phyloP scores from a whole-genome alignment of 2,329 filamentous ascomycete species.

The Neobulgaria alba region DNA sequence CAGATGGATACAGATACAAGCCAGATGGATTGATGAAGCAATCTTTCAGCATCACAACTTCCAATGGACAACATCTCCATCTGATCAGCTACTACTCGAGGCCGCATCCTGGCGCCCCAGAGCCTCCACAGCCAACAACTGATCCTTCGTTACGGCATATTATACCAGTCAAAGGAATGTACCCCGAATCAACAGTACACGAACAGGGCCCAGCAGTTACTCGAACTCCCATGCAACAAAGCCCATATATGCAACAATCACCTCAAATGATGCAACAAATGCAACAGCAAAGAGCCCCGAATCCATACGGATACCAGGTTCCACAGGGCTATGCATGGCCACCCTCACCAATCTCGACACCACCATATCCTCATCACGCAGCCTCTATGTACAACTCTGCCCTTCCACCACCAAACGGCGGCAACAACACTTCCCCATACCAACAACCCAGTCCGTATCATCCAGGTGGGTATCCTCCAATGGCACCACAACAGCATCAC shows the following conservation, averaged over 20 bases:
- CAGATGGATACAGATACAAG: slow-evolving; percentile 90
- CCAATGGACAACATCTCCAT: slow-evolving; percentile 82
- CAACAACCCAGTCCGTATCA: slow-evolving; percentile 25
- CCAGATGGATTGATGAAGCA: slow-evolving; percentile 98
- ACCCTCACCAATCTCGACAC: slow-evolving; percentile 46
- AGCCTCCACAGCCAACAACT: slow-evolving; percentile 70
- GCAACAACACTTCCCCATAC: slow-evolving; percentile 24
- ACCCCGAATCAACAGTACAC: slow-evolving; percentile 89
- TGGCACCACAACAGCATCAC: slow-evolving; percentile 12
- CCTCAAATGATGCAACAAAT: slow-evolving; percentile 24
- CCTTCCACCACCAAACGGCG: slow-evolving; percentile 26
- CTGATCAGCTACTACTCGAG: slow-evolving; percentile 95
- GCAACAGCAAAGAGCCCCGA: slow-evolving; percentile 30
- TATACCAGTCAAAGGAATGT: slow-evolving; percentile 85
- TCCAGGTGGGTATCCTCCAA: slow-evolving; percentile 11
- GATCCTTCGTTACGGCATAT: slow-evolving; percentile 77
- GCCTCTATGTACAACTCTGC: slow-evolving; percentile 28
- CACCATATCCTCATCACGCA: slow-evolving; percentile 38
- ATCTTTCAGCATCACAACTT: slow-evolving; percentile 97
- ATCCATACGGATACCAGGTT: slow-evolving; percentile 33
- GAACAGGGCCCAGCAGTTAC: slow-evolving; percentile 79
- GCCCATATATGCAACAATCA: slow-evolving; percentile 27
- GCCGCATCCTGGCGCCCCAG: slow-evolving; percentile 62
- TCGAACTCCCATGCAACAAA: slow-evolving; percentile 56
- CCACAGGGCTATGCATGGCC: slow-evolving; percentile 43